Evolutionary conservation across 192 early-diverging fungal genomes (phyloP).

Genomic region (Glomus cerebriforme): DNA sequence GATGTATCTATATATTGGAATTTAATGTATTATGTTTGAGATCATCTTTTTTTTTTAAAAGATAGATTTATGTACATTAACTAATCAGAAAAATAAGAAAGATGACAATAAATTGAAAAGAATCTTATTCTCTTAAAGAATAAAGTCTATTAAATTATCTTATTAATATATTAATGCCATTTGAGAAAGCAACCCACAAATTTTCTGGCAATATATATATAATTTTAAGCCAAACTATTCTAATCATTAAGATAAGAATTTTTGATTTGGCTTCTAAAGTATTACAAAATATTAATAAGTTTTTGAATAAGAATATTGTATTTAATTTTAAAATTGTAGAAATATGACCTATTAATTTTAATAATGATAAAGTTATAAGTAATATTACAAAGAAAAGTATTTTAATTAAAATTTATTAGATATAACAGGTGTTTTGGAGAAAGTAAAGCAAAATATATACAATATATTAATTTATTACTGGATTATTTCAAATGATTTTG

Average conservation of each 20-base stretch:
- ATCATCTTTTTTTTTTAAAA: constrained; percentile 5
- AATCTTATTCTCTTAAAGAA: not conserved
- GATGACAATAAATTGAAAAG: not conserved
- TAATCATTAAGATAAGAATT: not conserved
- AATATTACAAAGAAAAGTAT: not conserved
- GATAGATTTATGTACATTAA: not conserved
- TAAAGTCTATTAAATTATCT: not conserved
- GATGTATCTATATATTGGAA: constrained; percentile 7
- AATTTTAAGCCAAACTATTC: not conserved
- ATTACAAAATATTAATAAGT: not conserved
- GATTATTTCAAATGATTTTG: no score
- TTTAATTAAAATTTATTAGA: not conserved
- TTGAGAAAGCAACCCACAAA: not conserved
- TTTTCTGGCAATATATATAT: not conserved
- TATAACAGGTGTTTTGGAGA: not conserved
- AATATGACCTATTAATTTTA: not conserved
- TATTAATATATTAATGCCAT: not conserved
- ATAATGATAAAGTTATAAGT: not conserved
- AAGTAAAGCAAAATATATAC: not conserved
- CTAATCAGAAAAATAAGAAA: not conserved
- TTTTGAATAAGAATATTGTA: not conserved
- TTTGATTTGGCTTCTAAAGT: not conserved
- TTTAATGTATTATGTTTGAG: not conserved
- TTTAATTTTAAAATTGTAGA: not conserved
- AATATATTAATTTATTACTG: no score